Evolutionary conservation across 495 filamentous ascomycete genomes (phyloP), one percentile per base, ranked within the genome.

Genomic region (Neurospora tetrasperma): DNA sequence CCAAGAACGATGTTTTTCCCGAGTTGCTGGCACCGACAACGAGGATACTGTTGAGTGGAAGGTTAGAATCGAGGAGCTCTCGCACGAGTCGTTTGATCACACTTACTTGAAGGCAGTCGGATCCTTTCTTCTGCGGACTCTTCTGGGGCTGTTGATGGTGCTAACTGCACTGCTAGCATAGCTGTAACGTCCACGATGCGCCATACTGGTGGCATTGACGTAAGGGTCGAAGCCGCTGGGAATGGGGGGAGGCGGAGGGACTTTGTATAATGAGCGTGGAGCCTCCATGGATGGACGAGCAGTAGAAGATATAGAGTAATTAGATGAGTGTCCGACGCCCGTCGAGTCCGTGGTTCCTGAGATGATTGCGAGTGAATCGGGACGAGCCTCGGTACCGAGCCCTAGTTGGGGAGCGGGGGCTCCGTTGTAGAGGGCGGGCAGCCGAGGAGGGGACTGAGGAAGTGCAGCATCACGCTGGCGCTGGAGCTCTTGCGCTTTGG

Each of bases 51-150:
- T n/a, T 40, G 39, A 73, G 41, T 27, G 18, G 5, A 40, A 71
- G 69, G 54, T 72, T 38, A 42, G 71, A 18, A 38, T 10, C 14
- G 8, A 3, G 3, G 14, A 42, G 14, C 14, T 44, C 43, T 69
- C 11, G n/a, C 42, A 20, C 41, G 9, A 35, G 42, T 0, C 0
- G 11, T 35, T 18, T 42, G 2, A 14, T 38, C 11, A 18, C 7
- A 85, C 94, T 88, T 85, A 99, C 96, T 99, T 99, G 87, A 98
- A 98, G 8, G 96, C 93, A 7, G 94, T 98, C 27, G 96, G 96
- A 78, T 99, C 96, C 86, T 96, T 97, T 84, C 96, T 92, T 81
- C 96, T 90, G 75, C 96, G 89, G 69, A 98, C 90, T 78, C 96
- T 89, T 74, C 96, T 89, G 59, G 96, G 96, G 82, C 93, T 97